Conservation (phyloP, 441 rosid genomes). For the Pelargonium citronellum region DNA sequence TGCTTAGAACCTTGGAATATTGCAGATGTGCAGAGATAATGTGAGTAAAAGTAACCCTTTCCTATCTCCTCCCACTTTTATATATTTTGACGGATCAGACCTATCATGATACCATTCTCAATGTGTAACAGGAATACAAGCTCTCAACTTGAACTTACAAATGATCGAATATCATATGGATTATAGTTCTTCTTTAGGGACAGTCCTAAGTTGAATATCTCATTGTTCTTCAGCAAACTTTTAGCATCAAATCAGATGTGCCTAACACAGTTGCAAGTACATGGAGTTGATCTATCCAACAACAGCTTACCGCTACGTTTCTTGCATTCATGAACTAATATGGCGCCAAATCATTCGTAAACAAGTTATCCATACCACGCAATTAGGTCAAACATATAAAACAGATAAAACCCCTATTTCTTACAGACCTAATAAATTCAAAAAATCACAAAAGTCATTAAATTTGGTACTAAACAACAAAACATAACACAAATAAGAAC, state of each 20-base stretch:
- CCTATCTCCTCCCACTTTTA: not conserved
- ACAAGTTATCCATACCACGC: no score
- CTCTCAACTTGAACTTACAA: not conserved
- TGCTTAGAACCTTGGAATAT: no score
- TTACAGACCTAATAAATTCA: no score
- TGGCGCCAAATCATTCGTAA: no score
- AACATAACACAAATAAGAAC: not conserved
- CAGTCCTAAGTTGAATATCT: not conserved
- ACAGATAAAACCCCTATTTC: not conserved
- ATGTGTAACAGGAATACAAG: not conserved
- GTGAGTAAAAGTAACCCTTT: no score
- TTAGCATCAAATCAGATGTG: not conserved
- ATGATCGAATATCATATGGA: no score
- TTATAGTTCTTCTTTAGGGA: no score
- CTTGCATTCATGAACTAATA: not conserved
- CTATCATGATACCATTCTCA: not conserved
- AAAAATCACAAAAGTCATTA: not conserved
- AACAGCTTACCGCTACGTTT: not conserved
- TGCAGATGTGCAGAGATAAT: no score
- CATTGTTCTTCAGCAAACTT: not conserved
- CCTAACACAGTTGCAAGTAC: not conserved
- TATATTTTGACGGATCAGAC: not conserved
- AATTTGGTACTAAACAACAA: not conserved
- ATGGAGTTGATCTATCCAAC: not conserved
- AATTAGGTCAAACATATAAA: no score